phyloP scores from a whole-genome alignment of 2,329 filamentous ascomycete species.

The Coniochaeta ligniaria region DNA sequence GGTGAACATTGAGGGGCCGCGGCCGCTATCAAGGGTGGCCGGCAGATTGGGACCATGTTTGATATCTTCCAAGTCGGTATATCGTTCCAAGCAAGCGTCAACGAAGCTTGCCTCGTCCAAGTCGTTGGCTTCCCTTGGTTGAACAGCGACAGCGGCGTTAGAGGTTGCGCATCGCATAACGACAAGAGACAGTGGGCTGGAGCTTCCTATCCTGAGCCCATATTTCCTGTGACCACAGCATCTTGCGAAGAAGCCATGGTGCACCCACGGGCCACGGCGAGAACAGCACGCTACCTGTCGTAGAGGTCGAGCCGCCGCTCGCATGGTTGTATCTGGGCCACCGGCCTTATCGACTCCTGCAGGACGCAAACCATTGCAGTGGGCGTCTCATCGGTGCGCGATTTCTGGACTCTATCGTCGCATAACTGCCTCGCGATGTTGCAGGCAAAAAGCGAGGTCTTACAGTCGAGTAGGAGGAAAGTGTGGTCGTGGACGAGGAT shows the following conservation, averaged over 20 bases:
- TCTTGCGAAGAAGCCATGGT: background rate
- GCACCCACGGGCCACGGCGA: background rate
- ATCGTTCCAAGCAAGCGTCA: background rate
- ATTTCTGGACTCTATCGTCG: background rate
- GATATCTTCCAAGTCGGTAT: background rate
- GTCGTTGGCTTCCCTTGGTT: background rate
- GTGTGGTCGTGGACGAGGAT: background rate
- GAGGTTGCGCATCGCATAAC: background rate
- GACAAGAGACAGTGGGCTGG: background rate
- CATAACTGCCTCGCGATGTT: background rate
- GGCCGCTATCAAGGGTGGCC: conserved; percentile 1
- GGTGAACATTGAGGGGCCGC: too few relatives aligned
- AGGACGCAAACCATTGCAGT: conserved; percentile 3
- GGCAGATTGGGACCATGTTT: conserved; percentile 1
- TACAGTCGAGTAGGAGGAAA: background rate
- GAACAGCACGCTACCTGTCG: conserved; percentile 1
- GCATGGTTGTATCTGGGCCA: conserved; percentile 4
- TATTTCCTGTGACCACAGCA: background rate
- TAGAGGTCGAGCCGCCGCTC: conserved; percentile 2
- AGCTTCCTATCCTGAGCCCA: background rate
- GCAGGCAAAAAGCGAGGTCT: background rate
- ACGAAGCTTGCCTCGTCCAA: background rate
- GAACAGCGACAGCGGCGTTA: background rate
- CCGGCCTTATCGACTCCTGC: conserved; percentile 2
- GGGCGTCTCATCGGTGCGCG: background rate